Evolutionary conservation across 2,329 filamentous ascomycete genomes (phyloP).

Genomic region (Westerdykella ornata): DNA sequence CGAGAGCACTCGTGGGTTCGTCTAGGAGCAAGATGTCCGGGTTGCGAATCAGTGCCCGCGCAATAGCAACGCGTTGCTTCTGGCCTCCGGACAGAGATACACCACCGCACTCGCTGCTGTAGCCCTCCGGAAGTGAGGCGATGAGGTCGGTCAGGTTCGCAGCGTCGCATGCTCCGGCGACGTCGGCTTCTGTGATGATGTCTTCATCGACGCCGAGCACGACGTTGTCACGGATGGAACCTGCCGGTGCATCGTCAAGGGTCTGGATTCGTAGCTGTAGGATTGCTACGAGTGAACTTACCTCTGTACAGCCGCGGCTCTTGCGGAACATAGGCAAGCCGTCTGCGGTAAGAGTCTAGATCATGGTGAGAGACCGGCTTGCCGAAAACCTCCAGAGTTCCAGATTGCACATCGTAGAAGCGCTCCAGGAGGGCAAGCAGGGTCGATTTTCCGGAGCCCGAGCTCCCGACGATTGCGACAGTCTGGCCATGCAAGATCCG

Average conservation of each 20-base stretch:
- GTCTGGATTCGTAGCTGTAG: too few species aligned
- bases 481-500: conserved; percentile 77
- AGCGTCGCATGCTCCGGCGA: conserved; percentile 56
- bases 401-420: conserved; percentile 5
- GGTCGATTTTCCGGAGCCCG: conserved; percentile 85
- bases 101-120: conserved; percentile 85
- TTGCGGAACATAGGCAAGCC: too few species aligned
- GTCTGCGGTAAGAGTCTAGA: conserved; percentile 74
- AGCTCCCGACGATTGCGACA: conserved; percentile 83
- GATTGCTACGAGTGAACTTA: too few species aligned
- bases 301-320: too few species aligned
- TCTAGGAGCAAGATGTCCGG: conserved; percentile 84
- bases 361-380: too few species aligned
- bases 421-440: conserved; percentile 68
- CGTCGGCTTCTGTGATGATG: conserved; percentile 41
- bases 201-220: conserved; percentile 39
- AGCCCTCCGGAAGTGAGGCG: conserved; percentile 70
- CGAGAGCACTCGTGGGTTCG: conserved; percentile 83
- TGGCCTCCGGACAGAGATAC: conserved; percentile 81
- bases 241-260: too few species aligned
- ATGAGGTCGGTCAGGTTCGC: too few species aligned
- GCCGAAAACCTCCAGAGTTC: conserved; percentile 60
- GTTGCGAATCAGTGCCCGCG: conserved; percentile 75
- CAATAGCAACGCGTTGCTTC: conserved; percentile 90
- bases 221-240: conserved; percentile 45